phyloP scores from a whole-genome alignment of 192 early-diverging fungal genomes.

The Entomortierella chlamydospora region DNA sequence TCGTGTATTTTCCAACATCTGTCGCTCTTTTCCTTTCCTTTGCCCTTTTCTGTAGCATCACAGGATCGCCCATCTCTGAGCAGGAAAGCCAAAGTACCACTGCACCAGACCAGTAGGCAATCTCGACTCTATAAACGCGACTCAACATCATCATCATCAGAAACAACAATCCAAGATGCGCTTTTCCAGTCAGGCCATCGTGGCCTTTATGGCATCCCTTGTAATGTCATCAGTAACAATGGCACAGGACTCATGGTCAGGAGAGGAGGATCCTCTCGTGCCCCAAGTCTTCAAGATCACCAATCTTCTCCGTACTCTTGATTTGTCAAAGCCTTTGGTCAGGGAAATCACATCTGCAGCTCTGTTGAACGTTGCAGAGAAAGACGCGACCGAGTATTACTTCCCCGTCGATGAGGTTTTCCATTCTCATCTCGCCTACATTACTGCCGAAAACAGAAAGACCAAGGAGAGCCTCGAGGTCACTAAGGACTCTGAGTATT shows the following conservation, averaged over 20 bases:
- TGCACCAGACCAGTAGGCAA: not conserved
- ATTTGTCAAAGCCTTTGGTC: slow-evolving; percentile 64
- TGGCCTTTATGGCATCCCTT: slow-evolving; percentile 30
- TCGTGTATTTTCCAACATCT: not conserved
- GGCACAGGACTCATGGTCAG: slow-evolving; percentile 14
- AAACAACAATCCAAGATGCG: slow-evolving; percentile 8
- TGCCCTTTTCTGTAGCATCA: not conserved
- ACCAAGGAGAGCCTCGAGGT: slow-evolving; percentile 45
- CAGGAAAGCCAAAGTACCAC: not conserved
- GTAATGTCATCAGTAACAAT: slow-evolving; percentile 2
- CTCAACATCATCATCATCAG: not conserved
- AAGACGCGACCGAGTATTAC: slow-evolving; percentile 60
- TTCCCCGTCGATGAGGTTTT: slow-evolving; percentile 51
- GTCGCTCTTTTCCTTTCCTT: too few species aligned
- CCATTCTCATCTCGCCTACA: slow-evolving; percentile 46
- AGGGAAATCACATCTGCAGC: slow-evolving; percentile 60
- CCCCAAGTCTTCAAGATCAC: slow-evolving; percentile 61
- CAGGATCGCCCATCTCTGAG: not conserved
- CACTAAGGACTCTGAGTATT: slow-evolving; percentile 41
- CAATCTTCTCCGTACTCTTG: slow-evolving; percentile 72
- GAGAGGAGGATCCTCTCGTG: slow-evolving; percentile 24
- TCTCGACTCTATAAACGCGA: not conserved
- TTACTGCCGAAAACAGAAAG: slow-evolving; percentile 58
- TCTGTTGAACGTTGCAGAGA: slow-evolving; percentile 56
- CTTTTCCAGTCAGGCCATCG: slow-evolving; percentile 17